phyloP scores from a whole-genome alignment of 768 basidiomycete genomes.

The Boletellus ananas region DNA sequence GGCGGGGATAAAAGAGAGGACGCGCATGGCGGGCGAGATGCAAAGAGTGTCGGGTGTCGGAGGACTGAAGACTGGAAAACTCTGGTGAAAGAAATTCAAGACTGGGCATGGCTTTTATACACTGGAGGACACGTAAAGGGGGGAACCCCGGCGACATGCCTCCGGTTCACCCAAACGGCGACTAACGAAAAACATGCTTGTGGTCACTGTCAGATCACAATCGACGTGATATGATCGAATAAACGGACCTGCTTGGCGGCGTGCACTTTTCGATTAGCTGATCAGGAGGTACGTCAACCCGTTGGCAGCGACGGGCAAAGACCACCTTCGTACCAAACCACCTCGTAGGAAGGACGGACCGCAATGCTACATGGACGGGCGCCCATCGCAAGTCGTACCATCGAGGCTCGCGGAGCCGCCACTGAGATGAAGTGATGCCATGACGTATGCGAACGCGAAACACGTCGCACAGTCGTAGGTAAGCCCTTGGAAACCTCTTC shows the following conservation, averaged over 20 bases:
- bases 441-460: conserved; percentile 20
- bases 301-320: not conserved
- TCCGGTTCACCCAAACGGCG: not conserved
- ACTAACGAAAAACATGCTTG: not conserved
- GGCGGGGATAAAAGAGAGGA: conserved; percentile 26
- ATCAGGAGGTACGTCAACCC: conserved; percentile 7
- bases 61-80: not conserved
- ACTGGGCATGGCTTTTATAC: conserved; percentile 15
- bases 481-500: no score
- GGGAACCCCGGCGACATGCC: no score
- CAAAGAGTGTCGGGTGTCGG: conserved; percentile 13
- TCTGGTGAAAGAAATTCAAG: not conserved
- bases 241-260: not conserved
- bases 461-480: not conserved
- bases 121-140: not conserved
- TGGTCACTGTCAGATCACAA: no score
- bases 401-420: not conserved
- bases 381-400: not conserved
- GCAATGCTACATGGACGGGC: not conserved
- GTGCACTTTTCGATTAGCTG: not conserved
- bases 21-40: conserved; percentile 19
- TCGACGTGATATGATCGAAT: conserved; percentile 10
- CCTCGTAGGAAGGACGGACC: not conserved
- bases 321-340: not conserved
- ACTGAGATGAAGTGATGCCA: not conserved